Base-by-base conservation (phyloP, 1,284 basidiomycete genomes). In the Apiotrichum sp. region DNA sequence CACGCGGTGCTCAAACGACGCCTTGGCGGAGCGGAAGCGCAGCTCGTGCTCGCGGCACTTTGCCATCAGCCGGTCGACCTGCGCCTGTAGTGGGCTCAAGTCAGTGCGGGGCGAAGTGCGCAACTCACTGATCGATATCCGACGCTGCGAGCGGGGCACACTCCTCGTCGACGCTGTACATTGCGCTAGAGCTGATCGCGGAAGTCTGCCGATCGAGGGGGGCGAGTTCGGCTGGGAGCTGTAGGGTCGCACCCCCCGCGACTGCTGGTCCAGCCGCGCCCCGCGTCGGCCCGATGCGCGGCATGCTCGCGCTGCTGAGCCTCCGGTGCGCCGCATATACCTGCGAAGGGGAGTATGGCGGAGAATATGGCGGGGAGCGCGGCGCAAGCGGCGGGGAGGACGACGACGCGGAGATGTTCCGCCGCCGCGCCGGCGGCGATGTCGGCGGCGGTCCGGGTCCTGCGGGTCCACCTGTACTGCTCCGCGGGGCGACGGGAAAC, bases 1-100 rank as follows among this genome's bases (percentile, higher is more conserved):
- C 7, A 74, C 58, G 29, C 69, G 65, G 48, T 73, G 71, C 48
- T 72, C 71, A 36, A 74, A 67, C 22, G 68, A 66, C 5, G 65
- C 59, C 72, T 66, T 65, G 14, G 63, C 61, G 3, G 67, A 64
- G 13, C 70, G 56, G 34, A 72, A 72, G 53, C 65, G 64, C 22
- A 66, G 55, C 57, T 72, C 69, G 45, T 73, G 71, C 52, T 71
- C 66, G 22, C 69, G 62, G 51, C 71, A 73, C 13, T 53, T 51
- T 2, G 62, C 62, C 9, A 59, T 60, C 43, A 74, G 52, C 14
- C 65, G 53, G 14, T 69, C 65, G 13, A 74, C 67, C 61, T 73
- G 68, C 9, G 55, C 56, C 42, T 70, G 63, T 13, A 73, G 57
- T 7, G 63, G 64, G 32, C 71, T 73, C 45, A 13, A 0, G 13